Base-by-base conservation (phyloP, 2,329 filamentous ascomycete species). In the Colletotrichum sojae region DNA sequence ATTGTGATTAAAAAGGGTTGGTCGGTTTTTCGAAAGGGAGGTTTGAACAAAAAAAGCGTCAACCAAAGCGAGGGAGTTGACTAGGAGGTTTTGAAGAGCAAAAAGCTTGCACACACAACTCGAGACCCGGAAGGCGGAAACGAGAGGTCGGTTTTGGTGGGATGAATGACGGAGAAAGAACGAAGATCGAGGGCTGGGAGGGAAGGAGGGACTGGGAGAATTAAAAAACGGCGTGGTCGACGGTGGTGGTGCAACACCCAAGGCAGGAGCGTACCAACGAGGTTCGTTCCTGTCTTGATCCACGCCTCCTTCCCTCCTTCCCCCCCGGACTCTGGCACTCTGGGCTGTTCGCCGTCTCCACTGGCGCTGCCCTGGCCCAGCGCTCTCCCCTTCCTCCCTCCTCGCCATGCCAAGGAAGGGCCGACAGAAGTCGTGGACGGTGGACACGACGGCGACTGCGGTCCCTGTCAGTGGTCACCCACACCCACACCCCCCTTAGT, bases 31-130 rank as follows among this genome's bases (percentile, higher is more conserved):
- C 48, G 65, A 66, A 70, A 48, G 52, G 69, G 31, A 64, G 45
- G n/a, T 31, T 53, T 39, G 27, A 39, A 16, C 56, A 67, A 51
- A 16, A 61, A 67, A 69, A 51, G 61, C 22, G 61, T 66, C 69
- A 65, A 71, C 66, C 65, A 71, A 70, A 71, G 69, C 69, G 69
- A 71, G 69, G 39, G 69, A 70, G 66, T 53, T 71, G 66, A 69
- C 67, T 46, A 39, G 49, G 25, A 40, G 49, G 52, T 61, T 53
- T 65, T 40, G 58, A 71, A 69, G 22, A 36, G 60, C 36, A 36
- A 59, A 59, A 39, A 66, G 56, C 22, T 22, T 53, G 64, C 59
- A 58, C 60, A 55, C 31, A 36, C 31, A 12, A 36, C 67, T 69
- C 67, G 67, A 61, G 36, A 60, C 67, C 56, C 45, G 49, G 51